phyloP scores from a whole-genome alignment of 495 filamentous ascomycete species.

The Penicillium paradoxum region DNA sequence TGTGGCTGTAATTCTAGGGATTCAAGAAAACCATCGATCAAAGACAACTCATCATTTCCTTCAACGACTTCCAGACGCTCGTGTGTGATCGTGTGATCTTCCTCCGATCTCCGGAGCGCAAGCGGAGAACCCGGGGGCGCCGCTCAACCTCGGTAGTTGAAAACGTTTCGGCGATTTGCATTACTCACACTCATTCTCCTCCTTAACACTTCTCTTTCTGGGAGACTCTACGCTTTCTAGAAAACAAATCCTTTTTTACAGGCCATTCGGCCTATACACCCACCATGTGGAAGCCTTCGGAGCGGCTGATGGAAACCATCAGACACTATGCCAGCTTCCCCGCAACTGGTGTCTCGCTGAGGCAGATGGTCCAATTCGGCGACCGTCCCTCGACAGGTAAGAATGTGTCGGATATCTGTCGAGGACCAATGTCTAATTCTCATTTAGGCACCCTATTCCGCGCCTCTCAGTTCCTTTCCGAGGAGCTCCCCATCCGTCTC shows the following conservation, averaged over 20 bases:
- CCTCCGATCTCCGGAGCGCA: constrained; percentile 21
- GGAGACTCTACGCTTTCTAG: background rate
- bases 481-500: constrained; percentile 94
- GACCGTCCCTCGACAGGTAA: constrained; percentile 81
- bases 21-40: background rate
- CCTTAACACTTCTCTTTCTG: constrained; percentile 6
- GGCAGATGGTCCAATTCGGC: constrained; percentile 99
- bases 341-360: constrained; percentile 89
- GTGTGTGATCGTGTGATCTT: constrained; percentile 10
- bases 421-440: constrained; percentile 1
- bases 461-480: constrained; percentile 95
- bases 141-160: constrained; percentile 24
- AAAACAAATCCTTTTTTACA: constrained; percentile 1
- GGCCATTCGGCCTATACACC: constrained; percentile 30
- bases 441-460: constrained; percentile 83
- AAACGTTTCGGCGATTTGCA: constrained; percentile 8
- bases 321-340: constrained; percentile 96
- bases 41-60: background rate
- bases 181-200: constrained; percentile 11
- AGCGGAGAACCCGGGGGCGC: constrained; percentile 14
- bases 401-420: constrained; percentile 10
- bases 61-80: background rate
- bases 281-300: constrained; percentile 84
- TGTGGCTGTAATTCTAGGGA: background rate
- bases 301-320: constrained; percentile 96